Base-by-base conservation (phyloP, 305 asterid genomes). In the Andrographis paniculata region DNA sequence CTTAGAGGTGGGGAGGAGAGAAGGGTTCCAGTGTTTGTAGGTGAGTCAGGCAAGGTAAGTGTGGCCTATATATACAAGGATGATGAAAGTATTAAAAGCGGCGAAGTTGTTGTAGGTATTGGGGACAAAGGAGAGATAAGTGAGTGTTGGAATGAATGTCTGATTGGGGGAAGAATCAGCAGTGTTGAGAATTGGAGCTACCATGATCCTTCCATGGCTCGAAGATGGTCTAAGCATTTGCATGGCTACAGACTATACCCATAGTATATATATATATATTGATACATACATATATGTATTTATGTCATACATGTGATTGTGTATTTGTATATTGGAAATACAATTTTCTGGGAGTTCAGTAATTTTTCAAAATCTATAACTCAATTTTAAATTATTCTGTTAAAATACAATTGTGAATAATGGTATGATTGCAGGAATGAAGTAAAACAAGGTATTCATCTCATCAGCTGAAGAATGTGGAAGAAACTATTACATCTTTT, bases 191-290 rank as follows among this genome's bases (percentile, higher is more conserved):
- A 46, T 57, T 85, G 94, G 95, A 93, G 82, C 47, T 82, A 74
- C 45, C 93, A 77, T 59, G 93, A 85, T 54, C 74, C 82, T 14
- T 76, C 73, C 69, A 85, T 82, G 97, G 93, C 95, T 17, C 82
- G 94, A 67, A 74, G 97, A 77, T 84, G 97, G 95, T 95, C 97
- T 14, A 88, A 82, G 56, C 95, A 83, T 73, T 69, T 85, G 64
- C 95, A 85, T 62, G 95, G 76, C 42, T 37, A 37, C 16, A 37
- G 17, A 17, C 10, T 10, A 31, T 31, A 31, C 13, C 12, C 4
- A 4, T 31, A 31, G 6, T 24, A 24, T 4, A 11, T 31, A 11
- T 31, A 1, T 14, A 11, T 31, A 11, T 31, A 31, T n/a, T 31
- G 8, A 11, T 31, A 31, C 2, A 5, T 3, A 14, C 11, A 31